phyloP scores from a whole-genome alignment of 2,329 filamentous ascomycete genomes.

The Lachnellula hyalina region DNA sequence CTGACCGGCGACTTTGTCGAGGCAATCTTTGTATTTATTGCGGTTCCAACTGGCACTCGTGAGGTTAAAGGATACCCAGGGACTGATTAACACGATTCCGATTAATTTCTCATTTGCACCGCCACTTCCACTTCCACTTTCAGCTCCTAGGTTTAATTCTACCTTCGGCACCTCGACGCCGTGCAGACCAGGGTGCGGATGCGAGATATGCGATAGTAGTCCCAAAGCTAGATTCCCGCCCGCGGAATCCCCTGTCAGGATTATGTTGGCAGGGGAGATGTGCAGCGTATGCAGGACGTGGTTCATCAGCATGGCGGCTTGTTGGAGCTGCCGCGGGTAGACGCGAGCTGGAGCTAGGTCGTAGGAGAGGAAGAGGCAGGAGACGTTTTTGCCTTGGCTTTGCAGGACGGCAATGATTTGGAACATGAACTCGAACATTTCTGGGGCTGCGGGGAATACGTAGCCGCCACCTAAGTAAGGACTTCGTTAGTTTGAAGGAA shows the following conservation, averaged over 20 bases:
- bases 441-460: conserved; percentile 40
- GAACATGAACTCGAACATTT: conserved; percentile 40
- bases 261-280: conserved; percentile 32
- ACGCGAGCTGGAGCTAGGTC: conserved; percentile 42
- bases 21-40: conserved; percentile 47
- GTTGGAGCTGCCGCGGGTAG: conserved; percentile 44
- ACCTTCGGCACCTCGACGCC: conserved; percentile 49
- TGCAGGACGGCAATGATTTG: conserved; percentile 25
- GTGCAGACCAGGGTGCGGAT: conserved; percentile 51
- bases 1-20: conserved; percentile 36
- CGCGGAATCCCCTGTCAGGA: conserved; percentile 48
- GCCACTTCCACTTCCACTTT: too few species aligned
- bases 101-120: conserved; percentile 35
- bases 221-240: conserved; percentile 44
- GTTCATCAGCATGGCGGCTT: conserved; percentile 40
- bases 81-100: conserved; percentile 49
- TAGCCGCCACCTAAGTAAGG: conserved; percentile 49
- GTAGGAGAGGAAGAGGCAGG: conserved; percentile 52
- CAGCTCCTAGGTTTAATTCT: conserved; percentile 25
- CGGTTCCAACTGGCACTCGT: conserved; percentile 36
- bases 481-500: neutral
- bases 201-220: conserved; percentile 45
- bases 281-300: conserved; percentile 34
- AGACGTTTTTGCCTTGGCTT: conserved; percentile 39
- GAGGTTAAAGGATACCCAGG: conserved; percentile 51